Evolutionary conservation across 768 basidiomycete species (phyloP).

Genomic region (Polyporus arcularius): DNA sequence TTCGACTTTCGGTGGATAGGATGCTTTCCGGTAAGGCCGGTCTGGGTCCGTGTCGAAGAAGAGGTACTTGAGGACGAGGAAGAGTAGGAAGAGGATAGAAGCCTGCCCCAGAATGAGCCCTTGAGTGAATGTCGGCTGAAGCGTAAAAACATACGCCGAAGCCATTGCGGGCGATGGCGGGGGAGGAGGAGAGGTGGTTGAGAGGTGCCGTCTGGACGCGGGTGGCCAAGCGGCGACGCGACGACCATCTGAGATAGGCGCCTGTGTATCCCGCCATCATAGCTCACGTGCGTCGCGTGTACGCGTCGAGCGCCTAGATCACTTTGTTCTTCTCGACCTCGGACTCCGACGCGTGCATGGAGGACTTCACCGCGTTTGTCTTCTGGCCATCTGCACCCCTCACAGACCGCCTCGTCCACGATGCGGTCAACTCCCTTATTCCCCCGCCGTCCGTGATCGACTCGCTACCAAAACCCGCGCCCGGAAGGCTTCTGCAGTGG

Average conservation of each 20-base stretch:
- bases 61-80: conserved; percentile 88
- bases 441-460: conserved; percentile 32
- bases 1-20: conserved; percentile 62
- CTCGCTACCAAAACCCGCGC: conserved; percentile 15
- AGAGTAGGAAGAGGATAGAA: conserved; percentile 77
- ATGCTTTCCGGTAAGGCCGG: conserved; percentile 52
- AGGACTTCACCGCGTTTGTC: conserved; percentile 40
- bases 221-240: neutral
- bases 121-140: conserved; percentile 92
- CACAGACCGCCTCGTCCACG: conserved; percentile 48
- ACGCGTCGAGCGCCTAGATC: conserved; percentile 4
- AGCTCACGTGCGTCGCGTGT: conserved; percentile 2
- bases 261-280: neutral
- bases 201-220: conserved; percentile 10
- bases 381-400: conserved; percentile 58
- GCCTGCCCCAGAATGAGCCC: conserved; percentile 91
- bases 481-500: conserved; percentile 63
- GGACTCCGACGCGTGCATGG: conserved; percentile 9
- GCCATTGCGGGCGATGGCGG: conserved; percentile 32
- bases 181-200: neutral
- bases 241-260: neutral
- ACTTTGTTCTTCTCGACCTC: neutral
- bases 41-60: conserved; percentile 79
- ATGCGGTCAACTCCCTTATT: conserved; percentile 39
- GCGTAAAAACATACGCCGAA: conserved; percentile 64